phyloP scores from a whole-genome alignment of 352 stramenopile species.

The Pythium phragmiticola region DNA sequence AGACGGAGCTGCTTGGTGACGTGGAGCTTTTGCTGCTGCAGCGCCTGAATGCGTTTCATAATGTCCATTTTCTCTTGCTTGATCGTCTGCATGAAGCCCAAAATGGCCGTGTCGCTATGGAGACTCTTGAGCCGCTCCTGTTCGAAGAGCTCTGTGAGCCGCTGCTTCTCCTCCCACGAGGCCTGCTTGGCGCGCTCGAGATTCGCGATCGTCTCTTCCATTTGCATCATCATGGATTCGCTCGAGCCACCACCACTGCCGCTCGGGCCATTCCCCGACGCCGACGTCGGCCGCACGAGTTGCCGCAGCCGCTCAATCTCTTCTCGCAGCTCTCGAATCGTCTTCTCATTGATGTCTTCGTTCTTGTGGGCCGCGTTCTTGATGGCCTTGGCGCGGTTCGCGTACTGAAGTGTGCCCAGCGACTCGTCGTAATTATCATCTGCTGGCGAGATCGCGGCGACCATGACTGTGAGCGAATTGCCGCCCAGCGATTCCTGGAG shows the following conservation, averaged over 20 bases:
- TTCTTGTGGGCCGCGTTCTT: conserved; percentile 89
- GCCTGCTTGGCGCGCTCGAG: conserved; percentile 86
- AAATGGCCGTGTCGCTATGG: conserved; percentile 77
- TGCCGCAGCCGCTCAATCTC: conserved; percentile 91
- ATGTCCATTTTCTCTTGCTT: conserved; percentile 91
- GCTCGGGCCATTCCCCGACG: neutral
- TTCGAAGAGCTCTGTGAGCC: conserved; percentile 80
- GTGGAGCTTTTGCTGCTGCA: conserved; percentile 81
- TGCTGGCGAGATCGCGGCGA: conserved; percentile 90
- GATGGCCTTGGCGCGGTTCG: conserved; percentile 90
- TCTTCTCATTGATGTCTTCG: conserved; percentile 90
- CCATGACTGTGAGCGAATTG: conserved; percentile 93
- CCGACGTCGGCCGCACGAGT: conserved; percentile 63
- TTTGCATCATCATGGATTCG: conserved; percentile 56
- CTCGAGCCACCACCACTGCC: conserved; percentile 26
- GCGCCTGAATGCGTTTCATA: conserved; percentile 85
- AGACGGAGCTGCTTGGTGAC: conserved; percentile 72
- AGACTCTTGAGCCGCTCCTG: conserved; percentile 87
- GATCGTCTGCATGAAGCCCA: conserved; percentile 87
- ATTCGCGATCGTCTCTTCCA: conserved; percentile 87
- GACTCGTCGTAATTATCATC: conserved; percentile 94
- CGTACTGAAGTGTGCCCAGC: conserved; percentile 93
- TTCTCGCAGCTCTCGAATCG: conserved; percentile 90
- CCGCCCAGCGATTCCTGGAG: conserved; percentile 90
- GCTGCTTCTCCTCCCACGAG: conserved; percentile 90